Percentiles rank a stretch among this genome's conserved stretches.
phyloP scores from a whole-genome alignment of 768 basidiomycete genomes.

The Termitomyces sp. region DNA sequence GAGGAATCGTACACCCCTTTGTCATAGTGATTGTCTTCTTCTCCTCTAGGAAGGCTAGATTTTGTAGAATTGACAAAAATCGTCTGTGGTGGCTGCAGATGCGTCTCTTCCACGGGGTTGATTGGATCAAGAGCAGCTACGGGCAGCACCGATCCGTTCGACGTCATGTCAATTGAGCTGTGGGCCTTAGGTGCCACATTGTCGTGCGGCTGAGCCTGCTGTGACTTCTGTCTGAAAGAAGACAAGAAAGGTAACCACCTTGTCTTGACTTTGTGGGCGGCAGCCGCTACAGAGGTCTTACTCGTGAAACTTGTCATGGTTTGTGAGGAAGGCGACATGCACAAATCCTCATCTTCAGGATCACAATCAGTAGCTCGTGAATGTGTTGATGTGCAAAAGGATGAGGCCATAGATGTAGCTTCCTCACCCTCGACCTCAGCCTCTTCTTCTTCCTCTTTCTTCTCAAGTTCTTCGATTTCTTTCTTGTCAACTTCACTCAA shows the following conservation, averaged over 20 bases:
- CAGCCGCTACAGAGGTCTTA: slow-evolving; percentile 29
- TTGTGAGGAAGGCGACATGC: slow-evolving; percentile 22
- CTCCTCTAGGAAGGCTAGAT: slow-evolving; percentile 30
- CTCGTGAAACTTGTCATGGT: slow-evolving; percentile 24
- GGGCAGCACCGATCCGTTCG: slow-evolving; percentile 6
- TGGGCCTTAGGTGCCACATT: not conserved
- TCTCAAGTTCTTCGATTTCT: slow-evolving; percentile 25
- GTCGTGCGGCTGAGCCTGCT: not conserved
- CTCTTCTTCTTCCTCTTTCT: slow-evolving; percentile 34
- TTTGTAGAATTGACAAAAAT: slow-evolving; percentile 27
- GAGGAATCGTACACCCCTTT: slow-evolving; percentile 79
- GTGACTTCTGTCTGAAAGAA: slow-evolving; percentile 16
- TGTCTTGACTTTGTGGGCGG: slow-evolving; percentile 50
- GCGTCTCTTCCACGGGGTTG: slow-evolving; percentile 12
- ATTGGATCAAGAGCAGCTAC: slow-evolving; percentile 7
- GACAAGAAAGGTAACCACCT: slow-evolving; percentile 49
- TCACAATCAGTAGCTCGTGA: slow-evolving; percentile 33
- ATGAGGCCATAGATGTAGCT: slow-evolving; percentile 49
- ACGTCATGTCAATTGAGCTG: slow-evolving; percentile 12
- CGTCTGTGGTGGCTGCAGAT: slow-evolving; percentile 23
- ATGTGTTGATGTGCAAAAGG: slow-evolving; percentile 41
- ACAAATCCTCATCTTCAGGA: slow-evolving; percentile 35
- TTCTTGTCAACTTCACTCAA: slow-evolving; percentile 36
- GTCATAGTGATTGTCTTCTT: slow-evolving; percentile 33
- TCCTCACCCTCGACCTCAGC: slow-evolving; percentile 34